Evolutionary conservation across 495 filamentous ascomycete genomes (phyloP), one percentile per base, ranked within the genome.

Genomic region (Penicillium pulvis): DNA sequence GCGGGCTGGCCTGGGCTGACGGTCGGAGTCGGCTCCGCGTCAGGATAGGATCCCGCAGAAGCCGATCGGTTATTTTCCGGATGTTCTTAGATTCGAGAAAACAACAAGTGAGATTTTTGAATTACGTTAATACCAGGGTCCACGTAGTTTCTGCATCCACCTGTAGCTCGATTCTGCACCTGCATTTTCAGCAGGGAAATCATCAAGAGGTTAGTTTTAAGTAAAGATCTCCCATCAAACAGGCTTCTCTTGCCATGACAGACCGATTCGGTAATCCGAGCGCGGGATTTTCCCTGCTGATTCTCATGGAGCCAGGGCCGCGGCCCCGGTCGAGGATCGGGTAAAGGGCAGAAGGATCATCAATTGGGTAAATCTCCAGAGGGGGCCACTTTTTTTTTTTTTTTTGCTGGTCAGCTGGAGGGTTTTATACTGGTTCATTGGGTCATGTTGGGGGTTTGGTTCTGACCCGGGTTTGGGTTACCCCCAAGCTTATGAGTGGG

Each of bases 241-340:
- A 20, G 31, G 53, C 19, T n/a, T 8, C 24, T 23, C 17, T 16
- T 24, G 39, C 41, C 44, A 55, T 20, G 33, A 19, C 23, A 55
- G 41, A 55, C 56, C 56, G 56, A 58, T 58, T 58, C 56, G 56
- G 56, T 53, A 53, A 52, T 58, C 56, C 56, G 56, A 43, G 24
- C 46, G 55, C 55, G 26, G 16, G 46, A 28, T 14, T n/a, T 49
- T 30, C 26, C 17, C 14, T 31, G 24, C 4, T 9, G 46, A 49
- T n/a, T 31, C 24, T 16, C 45, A 9, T 8, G n/a, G 9, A 11
- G 19, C 43, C 43, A 44, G 42, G 42, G 14, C 42, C 16, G 28
- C 42, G 42, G 53, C 43, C 28, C 53, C n/a, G 44, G n/a, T 31
- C 26, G 23, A 42, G 31, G 12, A 12, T 19, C 26, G 53, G 33